Percentiles rank a stretch among this genome's conserved stretches.
Conservation (phyloP, 306 rosid genomes). For the Cyamopsis tetragonoloba region DNA sequence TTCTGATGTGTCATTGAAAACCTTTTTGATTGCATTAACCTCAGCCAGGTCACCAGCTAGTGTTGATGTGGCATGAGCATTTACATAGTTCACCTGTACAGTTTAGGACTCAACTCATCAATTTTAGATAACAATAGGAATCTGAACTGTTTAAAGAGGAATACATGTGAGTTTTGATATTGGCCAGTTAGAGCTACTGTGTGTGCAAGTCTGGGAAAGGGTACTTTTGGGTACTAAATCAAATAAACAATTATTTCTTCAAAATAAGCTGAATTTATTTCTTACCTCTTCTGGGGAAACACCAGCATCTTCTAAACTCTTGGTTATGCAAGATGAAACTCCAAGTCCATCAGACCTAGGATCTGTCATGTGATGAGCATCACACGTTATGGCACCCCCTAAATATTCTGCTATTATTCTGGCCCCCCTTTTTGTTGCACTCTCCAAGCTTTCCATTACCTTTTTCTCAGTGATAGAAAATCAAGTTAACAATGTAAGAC, state of each 20-base stretch:
- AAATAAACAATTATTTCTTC: no score
- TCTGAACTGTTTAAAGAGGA: background rate
- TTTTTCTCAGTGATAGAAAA: slow-evolving; percentile 3
- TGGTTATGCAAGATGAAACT: slow-evolving; percentile 60
- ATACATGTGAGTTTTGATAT: background rate
- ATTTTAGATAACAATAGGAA: background rate
- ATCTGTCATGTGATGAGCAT: slow-evolving; percentile 79
- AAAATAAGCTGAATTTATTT: background rate
- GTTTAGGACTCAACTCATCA: slow-evolving; percentile 3
- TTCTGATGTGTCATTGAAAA: slow-evolving; percentile 55
- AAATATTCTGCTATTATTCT: slow-evolving; percentile 59
- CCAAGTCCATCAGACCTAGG: slow-evolving; percentile 75
- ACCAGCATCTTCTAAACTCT: slow-evolving; percentile 58
- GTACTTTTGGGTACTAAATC: no score
- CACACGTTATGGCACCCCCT: slow-evolving; percentile 68
- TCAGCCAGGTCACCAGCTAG: slow-evolving; percentile 73
- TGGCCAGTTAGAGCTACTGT: background rate
- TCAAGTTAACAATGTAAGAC: background rate
- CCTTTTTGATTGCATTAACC: slow-evolving; percentile 63
- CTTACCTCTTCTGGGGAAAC: slow-evolving; percentile 74
- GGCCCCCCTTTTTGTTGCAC: slow-evolving; percentile 63
- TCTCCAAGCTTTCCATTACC: slow-evolving; percentile 75
- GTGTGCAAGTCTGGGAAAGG: no score
- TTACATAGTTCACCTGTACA: slow-evolving; percentile 67
- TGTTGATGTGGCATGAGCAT: slow-evolving; percentile 84